A percentile compares a stretch with the other conserved stretches of the same genome.
phyloP scores from a whole-genome alignment of 345 rosid genomes.

The Syzygium jambos region DNA sequence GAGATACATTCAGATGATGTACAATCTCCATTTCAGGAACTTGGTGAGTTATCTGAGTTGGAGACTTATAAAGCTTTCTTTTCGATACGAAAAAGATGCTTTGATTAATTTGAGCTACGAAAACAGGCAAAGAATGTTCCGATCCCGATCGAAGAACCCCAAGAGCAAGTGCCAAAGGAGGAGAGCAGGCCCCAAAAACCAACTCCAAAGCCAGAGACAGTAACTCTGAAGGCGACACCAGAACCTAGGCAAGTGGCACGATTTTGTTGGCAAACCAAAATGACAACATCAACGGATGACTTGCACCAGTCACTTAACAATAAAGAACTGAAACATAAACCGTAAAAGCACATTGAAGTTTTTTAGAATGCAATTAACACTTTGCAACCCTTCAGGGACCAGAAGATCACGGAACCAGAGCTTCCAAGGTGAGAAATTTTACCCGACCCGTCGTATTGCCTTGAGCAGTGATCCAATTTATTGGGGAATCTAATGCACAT shows the following conservation, averaged over 20 bases:
- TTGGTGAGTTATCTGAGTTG: conserved; percentile 35
- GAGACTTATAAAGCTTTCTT: not conserved
- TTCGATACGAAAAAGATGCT: not conserved
- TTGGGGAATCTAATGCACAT: not conserved
- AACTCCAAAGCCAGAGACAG: not conserved
- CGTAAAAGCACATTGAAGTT: not conserved
- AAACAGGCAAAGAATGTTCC: conserved; percentile 48
- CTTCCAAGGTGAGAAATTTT: not conserved
- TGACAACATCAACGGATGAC: not conserved
- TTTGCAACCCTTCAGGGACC: not conserved
- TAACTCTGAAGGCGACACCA: not conserved
- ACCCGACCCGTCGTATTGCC: not conserved
- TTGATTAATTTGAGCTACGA: not conserved
- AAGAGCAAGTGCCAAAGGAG: not conserved
- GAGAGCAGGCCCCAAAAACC: not conserved
- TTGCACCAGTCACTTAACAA: not conserved
- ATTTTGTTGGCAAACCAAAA: not conserved
- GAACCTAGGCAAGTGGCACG: not conserved
- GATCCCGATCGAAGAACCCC: conserved; percentile 29
- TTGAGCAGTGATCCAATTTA: not conserved
- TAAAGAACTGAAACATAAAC: not conserved
- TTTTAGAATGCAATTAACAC: not conserved
- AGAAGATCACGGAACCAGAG: not conserved
- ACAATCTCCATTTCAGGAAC: conserved; percentile 61
- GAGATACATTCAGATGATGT: conserved; percentile 61